Conservation (phyloP, 176 grass and related monocot genomes). For the Hyparrhenia diplandra region DNA sequence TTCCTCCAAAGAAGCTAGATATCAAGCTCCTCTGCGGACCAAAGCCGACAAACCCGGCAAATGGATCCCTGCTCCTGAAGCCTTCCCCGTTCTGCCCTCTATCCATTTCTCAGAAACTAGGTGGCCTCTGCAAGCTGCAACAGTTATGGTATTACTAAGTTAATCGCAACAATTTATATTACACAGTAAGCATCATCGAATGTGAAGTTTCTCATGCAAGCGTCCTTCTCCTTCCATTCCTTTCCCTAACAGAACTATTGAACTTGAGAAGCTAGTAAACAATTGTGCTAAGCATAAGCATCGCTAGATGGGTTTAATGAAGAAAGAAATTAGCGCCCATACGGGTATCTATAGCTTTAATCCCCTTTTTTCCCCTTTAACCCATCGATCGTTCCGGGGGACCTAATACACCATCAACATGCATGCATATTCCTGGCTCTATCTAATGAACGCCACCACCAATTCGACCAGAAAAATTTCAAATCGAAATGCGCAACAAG, state of each 20-base stretch:
- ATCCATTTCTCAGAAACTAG: slow-evolving; percentile 40
- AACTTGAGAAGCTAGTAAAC: not conserved
- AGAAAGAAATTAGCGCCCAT: not conserved
- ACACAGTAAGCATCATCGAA: not conserved
- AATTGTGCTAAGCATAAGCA: not conserved
- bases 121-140: not conserved
- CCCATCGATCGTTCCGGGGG: not conserved
- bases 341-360: not conserved
- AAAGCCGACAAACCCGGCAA: slow-evolving; percentile 61
- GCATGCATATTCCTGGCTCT: not conserved
- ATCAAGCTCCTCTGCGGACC: slow-evolving; percentile 43
- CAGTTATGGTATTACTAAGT: too few species aligned
- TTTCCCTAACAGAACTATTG: not conserved
- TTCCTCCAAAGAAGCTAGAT: slow-evolving; percentile 64
- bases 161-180: not conserved
- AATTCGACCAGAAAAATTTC: not conserved
- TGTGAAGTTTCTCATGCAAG: not conserved
- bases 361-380: not conserved
- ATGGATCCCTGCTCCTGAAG: slow-evolving; percentile 57
- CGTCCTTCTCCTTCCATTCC: not conserved
- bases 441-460: not conserved
- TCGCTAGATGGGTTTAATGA: not conserved
- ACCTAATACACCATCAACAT: not conserved
- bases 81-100: slow-evolving; percentile 52
- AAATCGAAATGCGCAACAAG: too few species aligned